Base-by-base conservation (phyloP, 148 eudicot genomes). In the Vaccinium darrowii region DNA sequence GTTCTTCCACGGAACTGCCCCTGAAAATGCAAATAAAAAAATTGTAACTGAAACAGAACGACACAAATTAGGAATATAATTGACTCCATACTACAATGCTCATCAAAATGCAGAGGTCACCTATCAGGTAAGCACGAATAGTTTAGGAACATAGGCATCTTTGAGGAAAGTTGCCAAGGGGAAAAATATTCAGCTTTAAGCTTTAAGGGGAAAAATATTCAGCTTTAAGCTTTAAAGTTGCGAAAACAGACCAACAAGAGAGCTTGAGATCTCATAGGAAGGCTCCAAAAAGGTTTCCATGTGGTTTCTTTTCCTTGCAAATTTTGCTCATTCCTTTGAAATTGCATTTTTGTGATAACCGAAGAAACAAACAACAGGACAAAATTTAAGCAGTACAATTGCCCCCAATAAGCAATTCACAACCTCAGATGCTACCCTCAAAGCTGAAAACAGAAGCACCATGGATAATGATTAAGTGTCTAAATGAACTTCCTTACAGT, bases 1-100 rank as follows among this genome's bases (percentile, higher is more conserved):
- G 98, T 86, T 90, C 99, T 92, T 89, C 94, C 96, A 88, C 98
- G 99, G 63, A 90, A 50, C 81, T 95, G 99, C 19, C 94, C 96
- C 95, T 94, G 89, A 62, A 86, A 74, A 85, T 50, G 71, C 60
- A 85, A 78, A 75, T 80, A 54, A 4, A 82, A 30, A 56, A 58
- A 23, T 53, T n/a, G 52, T 21, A 63, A 71, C n/a, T 63, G 25
- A 43, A 72, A 84, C 69, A 63, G 27, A 63, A n/a, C n/a, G 69
- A 63, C 69, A 63, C 25, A 21, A 63, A 63, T n/a, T 63, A 21
- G 3, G 12, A n/a, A n/a, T 63, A 63, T 58, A n/a, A n/a, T 21
- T 63, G 23, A 60, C 69, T 62, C 69, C 27, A 7, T n/a, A n/a
- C 25, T 62, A n/a, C 27, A 63, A 63, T n/a, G 69, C 27, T 21